Conservation (phyloP, 1,284 basidiomycete genomes). For the Trametes hirsuta region DNA sequence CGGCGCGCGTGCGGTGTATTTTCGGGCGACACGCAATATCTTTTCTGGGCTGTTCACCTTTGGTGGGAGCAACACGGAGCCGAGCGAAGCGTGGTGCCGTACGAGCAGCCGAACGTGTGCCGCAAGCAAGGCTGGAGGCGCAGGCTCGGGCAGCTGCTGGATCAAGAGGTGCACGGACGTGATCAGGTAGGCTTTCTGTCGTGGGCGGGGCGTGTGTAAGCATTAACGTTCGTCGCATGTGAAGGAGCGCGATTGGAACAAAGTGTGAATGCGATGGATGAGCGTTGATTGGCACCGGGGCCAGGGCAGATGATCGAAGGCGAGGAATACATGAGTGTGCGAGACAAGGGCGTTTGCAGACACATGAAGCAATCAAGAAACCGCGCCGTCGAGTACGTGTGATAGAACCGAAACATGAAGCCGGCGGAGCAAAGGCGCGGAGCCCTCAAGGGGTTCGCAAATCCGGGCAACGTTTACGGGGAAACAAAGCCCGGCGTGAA, state of each 20-base stretch:
- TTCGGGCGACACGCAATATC: constrained; percentile 45
- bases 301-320: constrained; percentile 9
- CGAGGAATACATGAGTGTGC: constrained; percentile 7
- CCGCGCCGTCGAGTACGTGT: neutral
- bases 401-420: constrained; percentile 12
- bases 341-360: neutral
- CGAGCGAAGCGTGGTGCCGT: constrained; percentile 30
- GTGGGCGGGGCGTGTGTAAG: constrained; percentile 7
- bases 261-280: constrained; percentile 1
- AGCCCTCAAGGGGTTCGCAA: neutral
- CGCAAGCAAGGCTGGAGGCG: constrained; percentile 45
- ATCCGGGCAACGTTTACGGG: constrained; percentile 1
- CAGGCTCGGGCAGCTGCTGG: constrained; percentile 33
- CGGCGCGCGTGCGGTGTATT: constrained; percentile 45
- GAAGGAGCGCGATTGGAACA: neutral
- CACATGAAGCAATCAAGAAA: neutral
- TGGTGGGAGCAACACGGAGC: constrained; percentile 27
- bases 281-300: neutral
- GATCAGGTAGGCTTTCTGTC: constrained; percentile 56
- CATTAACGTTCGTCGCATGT: constrained; percentile 6
- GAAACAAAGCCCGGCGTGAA: neutral
- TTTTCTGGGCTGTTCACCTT: constrained; percentile 37
- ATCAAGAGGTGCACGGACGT: constrained; percentile 51
- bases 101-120: constrained; percentile 51
- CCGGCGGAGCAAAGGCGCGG: constrained; percentile 6